Evolutionary conservation across 148 eudicot genomes (phyloP), one percentile per base, ranked within the genome.

Genomic region (Vaccinium darrowii): DNA sequence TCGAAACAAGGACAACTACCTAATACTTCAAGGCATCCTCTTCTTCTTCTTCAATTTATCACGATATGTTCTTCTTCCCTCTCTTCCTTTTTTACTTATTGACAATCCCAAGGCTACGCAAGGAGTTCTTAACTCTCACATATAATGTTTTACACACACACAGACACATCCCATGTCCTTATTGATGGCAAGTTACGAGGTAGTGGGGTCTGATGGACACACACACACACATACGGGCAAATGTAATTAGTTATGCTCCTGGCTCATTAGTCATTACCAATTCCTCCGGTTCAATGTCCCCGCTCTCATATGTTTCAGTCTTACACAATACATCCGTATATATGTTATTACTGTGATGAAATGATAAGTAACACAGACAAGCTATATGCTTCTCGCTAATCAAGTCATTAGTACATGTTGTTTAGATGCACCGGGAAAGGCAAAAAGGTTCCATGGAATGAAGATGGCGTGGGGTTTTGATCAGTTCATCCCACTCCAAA

Each of bases 391-490:
- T n/a, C 79, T 50, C n/a, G 16, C 30, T 47, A 76, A 76, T 47
- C 57, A 76, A 76, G 33, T 77, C 58, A n/a, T 77, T 12, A 7
- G 13, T 8, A 14, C 5, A 8, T 77, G 39, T 14, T 51, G n/a
- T 23, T 23, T 77, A 50, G 39, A 51, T 51, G 23, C 58, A 51
- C 12, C 10, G 9, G 80, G 19, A 51, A 77, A 21, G 80, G 56
- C 60, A 51, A 77, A 77, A 53, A 36, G 80, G 18, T 77, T 77
- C 13, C 80, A 77, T 77, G 36, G 60, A 77, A 77, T 51, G 60
- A 51, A 51, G 80, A 53, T n/a, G 16, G 80, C 51, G 51, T 23
- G 80, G 58, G 80, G 80, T 9, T 77, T 77, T 14, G 80, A 77
- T 11, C 16, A 23, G 19, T 77, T 51, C 58, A 77, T 77, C 80